phyloP scores from a whole-genome alignment of 2,329 filamentous ascomycete genomes.

The Cladosporium sp. region DNA sequence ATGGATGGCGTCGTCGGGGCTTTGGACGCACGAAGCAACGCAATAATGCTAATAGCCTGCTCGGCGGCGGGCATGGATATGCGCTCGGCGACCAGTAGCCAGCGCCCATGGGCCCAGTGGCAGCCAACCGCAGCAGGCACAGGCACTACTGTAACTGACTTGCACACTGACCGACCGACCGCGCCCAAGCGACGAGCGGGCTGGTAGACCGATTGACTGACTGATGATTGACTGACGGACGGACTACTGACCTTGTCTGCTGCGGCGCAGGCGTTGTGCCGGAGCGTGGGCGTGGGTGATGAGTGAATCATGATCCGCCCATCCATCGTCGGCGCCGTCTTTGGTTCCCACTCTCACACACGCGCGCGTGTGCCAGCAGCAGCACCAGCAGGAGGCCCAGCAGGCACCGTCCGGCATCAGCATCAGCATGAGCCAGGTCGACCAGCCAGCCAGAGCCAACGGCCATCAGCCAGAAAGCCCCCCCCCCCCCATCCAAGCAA shows the following conservation, averaged over 20 bases:
- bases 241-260: no score
- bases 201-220: no score
- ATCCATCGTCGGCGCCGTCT: no score
- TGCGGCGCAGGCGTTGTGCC: slow-evolving; percentile 2
- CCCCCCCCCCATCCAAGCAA: no score
- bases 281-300: not conserved
- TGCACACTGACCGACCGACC: not conserved
- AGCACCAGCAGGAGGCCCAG: not conserved
- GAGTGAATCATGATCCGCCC: slow-evolving; percentile 5
- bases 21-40: slow-evolving; percentile 7
- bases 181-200: not conserved
- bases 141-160: no score
- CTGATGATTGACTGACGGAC: no score
- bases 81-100: not conserved
- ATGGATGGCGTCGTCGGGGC: slow-evolving; percentile 6
- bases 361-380: not conserved
- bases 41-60: slow-evolving; percentile 1
- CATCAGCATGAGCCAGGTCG: no score
- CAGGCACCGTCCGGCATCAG: no score
- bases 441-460: no score
- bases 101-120: not conserved
- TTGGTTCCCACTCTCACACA: not conserved
- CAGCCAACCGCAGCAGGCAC: no score
- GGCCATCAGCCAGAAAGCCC: no score
- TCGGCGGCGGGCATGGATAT: not conserved